Conservation (phyloP, 2,329 filamentous ascomycete species). For the Apiospora hydei region DNA sequence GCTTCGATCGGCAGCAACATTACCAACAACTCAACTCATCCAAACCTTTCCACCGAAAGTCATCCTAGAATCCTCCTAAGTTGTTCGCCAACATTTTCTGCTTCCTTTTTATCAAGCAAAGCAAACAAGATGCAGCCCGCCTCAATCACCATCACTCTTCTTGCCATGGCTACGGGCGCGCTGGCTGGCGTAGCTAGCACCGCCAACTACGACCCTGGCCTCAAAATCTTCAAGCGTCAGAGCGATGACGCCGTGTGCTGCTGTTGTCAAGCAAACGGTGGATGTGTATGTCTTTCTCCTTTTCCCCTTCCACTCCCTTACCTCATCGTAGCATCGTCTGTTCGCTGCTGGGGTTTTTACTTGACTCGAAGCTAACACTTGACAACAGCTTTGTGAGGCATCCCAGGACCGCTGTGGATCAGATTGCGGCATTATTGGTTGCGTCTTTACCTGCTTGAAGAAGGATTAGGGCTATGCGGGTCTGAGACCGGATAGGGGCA, state of each 20-base stretch:
- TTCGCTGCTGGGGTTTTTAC: too few relatives aligned
- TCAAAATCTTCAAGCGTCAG: background rate
- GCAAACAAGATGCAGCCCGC: background rate
- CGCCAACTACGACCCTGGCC: constrained; percentile 3
- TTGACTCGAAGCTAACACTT: background rate
- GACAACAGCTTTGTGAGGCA: background rate
- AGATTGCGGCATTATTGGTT: background rate
- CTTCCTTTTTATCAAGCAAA: background rate
- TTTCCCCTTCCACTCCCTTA: too few relatives aligned
- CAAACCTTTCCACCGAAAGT: background rate
- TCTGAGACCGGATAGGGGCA: background rate
- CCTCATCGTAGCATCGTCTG: too few relatives aligned
- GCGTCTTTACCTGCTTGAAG: background rate
- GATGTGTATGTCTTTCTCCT: background rate
- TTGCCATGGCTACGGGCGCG: background rate
- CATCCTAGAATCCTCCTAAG: too few relatives aligned
- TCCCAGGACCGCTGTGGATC: background rate
- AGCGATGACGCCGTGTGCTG: constrained; percentile 7
- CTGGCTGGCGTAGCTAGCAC: background rate
- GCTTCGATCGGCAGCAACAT: background rate
- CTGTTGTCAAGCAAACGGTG: background rate
- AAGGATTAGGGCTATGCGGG: background rate
- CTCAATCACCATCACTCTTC: background rate
- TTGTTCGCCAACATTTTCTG: background rate
- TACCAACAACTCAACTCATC: background rate